Base-by-base conservation (phyloP, 106 monocot genomes). In the Acorus calamus region DNA sequence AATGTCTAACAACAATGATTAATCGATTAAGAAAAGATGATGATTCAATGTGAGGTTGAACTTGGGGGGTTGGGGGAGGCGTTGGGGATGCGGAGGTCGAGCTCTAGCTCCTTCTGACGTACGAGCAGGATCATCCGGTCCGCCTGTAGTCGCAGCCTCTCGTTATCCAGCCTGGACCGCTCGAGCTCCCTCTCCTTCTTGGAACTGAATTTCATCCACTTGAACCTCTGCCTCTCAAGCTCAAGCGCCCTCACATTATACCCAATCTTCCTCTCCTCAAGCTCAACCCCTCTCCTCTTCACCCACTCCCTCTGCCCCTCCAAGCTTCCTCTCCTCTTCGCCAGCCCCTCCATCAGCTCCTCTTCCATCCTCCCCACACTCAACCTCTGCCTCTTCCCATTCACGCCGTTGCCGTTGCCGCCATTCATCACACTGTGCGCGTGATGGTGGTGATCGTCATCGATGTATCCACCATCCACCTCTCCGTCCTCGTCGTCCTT, bases 131-230 rank as follows among this genome's bases (percentile, higher is more conserved):
- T 65, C 86, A 89, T 84, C 9, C 89, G 69, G n/a, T 86, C 84
- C 44, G 79, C 86, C 58, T 94, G 79, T 3, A 94, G 77, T 42
- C 76, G 61, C 13, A 64, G 77, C 14, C 81, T 69, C 48, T 94
- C 81, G 71, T 94, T 89, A 8, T 73, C 51, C 8, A 94, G 70
- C 66, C 72, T 83, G 71, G 53, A 66, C 61, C 63, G 59, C 81
- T 94, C 86, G 79, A 94, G 83, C 73, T 94, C 89, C 55, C 84
- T 61, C 66, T 89, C 89, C 74, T 94, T 94, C 65, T 79, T 80
- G 62, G 77, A 53, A 62, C 94, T 77, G 74, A 77, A 94, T 8
- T 86, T 71, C 28, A 86, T 72, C 94, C 94, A 94, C 70, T 84
- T 94, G 77, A 94, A 82, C 7, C 84, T 63, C 76, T 80, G 81